Percentiles rank a stretch among this genome's conserved stretches.
These are phyloP conservation scores for Plectosphaerella sp. DNA, from an alignment of 2,329 filamentous ascomycete species.

Conservation along the genomic window DNA sequence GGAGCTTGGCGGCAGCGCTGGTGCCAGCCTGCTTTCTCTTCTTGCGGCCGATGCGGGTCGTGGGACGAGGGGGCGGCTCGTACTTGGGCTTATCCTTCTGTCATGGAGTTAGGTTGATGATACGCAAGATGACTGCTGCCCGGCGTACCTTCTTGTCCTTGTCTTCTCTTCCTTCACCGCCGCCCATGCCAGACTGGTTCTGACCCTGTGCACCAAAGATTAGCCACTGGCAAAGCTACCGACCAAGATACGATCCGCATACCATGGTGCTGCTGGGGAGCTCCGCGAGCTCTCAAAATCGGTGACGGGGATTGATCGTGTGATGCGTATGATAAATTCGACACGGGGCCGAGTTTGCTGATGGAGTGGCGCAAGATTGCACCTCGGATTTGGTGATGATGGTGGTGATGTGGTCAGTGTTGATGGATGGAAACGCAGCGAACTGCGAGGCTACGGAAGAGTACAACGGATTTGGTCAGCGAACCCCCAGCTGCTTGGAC, in stretches of 20 bases:
- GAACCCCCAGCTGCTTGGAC: too few relatives aligned
- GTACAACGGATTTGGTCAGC: too few relatives aligned
- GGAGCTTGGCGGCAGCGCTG: constrained; percentile 92
- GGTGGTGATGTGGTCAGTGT: background rate
- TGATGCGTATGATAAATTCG: background rate
- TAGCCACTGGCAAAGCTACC: background rate
- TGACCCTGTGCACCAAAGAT: constrained; percentile 57
- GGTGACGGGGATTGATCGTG: background rate
- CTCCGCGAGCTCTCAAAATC: constrained; percentile 5
- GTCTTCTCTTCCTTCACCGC: constrained; percentile 71
- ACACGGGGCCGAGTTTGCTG: background rate
- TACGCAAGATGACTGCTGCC: background rate
- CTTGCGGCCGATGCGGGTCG: constrained; percentile 94
- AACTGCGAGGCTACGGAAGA: background rate
- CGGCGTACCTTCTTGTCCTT: constrained; percentile 85
- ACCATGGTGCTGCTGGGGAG: constrained; percentile 20
- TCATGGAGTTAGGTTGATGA: constrained; percentile 10
- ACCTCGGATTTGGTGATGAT: constrained; percentile 8
- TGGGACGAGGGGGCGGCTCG: constrained; percentile 94
- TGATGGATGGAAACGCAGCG: background rate
- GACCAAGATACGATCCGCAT: constrained; percentile 2
- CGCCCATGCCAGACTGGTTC: constrained; percentile 83
- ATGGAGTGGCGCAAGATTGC: background rate
- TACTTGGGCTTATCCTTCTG: constrained; percentile 99
- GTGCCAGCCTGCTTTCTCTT: constrained; percentile 95